Percentiles rank a stretch among this genome's conserved stretches.
phyloP scores from a whole-genome alignment of 768 basidiomycete species.

The Pluteus cervinus region DNA sequence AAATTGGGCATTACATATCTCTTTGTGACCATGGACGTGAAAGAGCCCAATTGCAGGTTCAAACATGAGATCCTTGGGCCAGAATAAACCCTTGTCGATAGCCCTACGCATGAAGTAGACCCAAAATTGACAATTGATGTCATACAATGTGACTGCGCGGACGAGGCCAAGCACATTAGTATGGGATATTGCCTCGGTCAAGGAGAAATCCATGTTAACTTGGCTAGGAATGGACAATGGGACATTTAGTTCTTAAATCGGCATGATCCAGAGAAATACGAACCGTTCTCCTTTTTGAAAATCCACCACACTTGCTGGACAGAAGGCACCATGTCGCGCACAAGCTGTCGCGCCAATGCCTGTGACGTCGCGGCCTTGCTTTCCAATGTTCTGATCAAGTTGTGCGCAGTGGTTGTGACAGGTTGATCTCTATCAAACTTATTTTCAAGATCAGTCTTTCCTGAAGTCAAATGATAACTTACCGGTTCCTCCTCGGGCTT shows the following conservation, averaged over 20 bases:
- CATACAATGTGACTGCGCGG: conserved; percentile 10
- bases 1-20: conserved; percentile 17
- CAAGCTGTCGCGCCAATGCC: conserved; percentile 14
- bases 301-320: conserved; percentile 13
- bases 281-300: conserved; percentile 18
- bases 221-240: too few relatives aligned
- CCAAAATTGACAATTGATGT: conserved; percentile 15
- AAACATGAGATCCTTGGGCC: conserved; percentile 6
- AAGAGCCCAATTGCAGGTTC: conserved; percentile 18
- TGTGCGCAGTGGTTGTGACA: conserved; percentile 7
- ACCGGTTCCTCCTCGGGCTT: too few relatives aligned
- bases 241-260: too few relatives aligned
- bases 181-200: conserved; percentile 9
- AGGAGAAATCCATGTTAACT: conserved; percentile 18
- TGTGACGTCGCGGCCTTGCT: conserved; percentile 6
- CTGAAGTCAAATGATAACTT: too few relatives aligned
- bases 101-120: conserved; percentile 2
- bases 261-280: too few relatives aligned
- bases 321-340: conserved; percentile 15
- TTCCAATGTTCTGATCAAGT: not conserved
- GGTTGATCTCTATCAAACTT: too few relatives aligned
- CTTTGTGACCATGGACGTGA: conserved; percentile 23
- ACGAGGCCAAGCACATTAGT: conserved; percentile 5
- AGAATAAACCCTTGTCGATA: not conserved
- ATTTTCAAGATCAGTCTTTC: too few relatives aligned